A percentile compares a stretch with the other conserved stretches of the same genome.
phyloP scores from a whole-genome alignment of 805 yeast species.

The Spathaspora sp. region DNA sequence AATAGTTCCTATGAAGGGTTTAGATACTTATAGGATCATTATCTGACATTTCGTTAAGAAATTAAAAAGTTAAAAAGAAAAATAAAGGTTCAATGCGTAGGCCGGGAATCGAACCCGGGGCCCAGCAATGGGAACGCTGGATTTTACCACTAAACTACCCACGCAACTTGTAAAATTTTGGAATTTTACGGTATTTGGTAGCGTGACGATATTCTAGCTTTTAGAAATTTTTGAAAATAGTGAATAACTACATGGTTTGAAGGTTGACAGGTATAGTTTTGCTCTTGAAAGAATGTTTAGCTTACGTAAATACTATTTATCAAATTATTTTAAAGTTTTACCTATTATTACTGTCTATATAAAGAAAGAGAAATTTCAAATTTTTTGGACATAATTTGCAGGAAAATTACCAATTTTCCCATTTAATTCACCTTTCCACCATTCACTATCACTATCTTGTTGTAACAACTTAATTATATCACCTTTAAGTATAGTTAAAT shows the following conservation, averaged over 20 bases:
- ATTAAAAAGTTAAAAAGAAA: neutral
- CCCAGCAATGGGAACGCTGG: slow-evolving; percentile 24
- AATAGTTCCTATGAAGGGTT: too few species aligned
- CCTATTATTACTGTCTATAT: neutral
- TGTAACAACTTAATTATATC: slow-evolving; percentile 40
- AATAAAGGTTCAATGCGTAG: slow-evolving; percentile 12
- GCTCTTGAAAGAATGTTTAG: neutral
- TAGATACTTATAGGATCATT: too few species aligned
- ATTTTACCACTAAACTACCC: slow-evolving; percentile 25
- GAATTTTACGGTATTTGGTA: neutral
- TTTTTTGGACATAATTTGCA: slow-evolving; percentile 23
- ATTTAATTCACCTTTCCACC: slow-evolving; percentile 36
- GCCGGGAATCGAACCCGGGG: slow-evolving; percentile 30
- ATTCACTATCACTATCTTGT: slow-evolving; percentile 21
- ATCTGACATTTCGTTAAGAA: too few species aligned
- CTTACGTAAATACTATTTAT: neutral
- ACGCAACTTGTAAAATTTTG: slow-evolving; percentile 7
- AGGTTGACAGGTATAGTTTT: neutral
- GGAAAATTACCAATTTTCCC: slow-evolving; percentile 26
- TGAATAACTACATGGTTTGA: neutral
- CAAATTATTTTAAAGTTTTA: too few species aligned
- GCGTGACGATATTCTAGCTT: neutral
- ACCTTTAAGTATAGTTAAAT: slow-evolving; percentile 40
- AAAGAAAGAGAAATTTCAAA: neutral
- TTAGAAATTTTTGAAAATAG: neutral